phyloP scores from a whole-genome alignment of 2,329 filamentous ascomycete genomes.

The Pseudocercospora fuligena region DNA sequence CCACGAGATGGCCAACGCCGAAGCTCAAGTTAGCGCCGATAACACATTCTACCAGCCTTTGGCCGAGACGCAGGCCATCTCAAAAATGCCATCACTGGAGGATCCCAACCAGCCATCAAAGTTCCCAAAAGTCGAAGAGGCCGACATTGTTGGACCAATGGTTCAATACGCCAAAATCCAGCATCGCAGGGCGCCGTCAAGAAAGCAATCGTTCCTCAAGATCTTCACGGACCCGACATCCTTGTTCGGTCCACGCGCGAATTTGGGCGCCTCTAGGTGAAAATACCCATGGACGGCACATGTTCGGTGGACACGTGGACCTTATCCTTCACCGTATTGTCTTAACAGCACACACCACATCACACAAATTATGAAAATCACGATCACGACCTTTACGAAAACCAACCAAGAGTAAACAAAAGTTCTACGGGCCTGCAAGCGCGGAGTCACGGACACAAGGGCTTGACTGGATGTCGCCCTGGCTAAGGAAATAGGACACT shows the following conservation, averaged over 20 bases:
- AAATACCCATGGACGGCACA: not conserved
- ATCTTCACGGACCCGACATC: constrained; percentile 42
- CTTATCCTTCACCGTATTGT: constrained; percentile 7
- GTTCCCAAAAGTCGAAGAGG: constrained; percentile 84
- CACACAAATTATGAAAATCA: constrained; percentile 13
- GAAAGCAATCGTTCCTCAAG: constrained; percentile 39
- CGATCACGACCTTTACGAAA: constrained; percentile 18
- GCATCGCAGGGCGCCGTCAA: constrained; percentile 34
- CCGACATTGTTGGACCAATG: constrained; percentile 95
- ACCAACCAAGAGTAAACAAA: constrained; percentile 18
- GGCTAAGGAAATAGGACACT: not conserved
- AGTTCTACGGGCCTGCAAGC: constrained; percentile 20
- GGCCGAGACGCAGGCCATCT: constrained; percentile 59
- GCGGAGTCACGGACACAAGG: constrained; percentile 15
- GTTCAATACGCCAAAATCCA: constrained; percentile 53
- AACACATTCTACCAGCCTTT: constrained; percentile 46
- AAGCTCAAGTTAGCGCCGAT: constrained; percentile 44
- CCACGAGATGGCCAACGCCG: constrained; percentile 64
- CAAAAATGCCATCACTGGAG: constrained; percentile 70
- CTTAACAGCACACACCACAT: constrained; percentile 4
- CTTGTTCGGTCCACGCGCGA: constrained; percentile 31
- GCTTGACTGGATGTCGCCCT: constrained; percentile 7
- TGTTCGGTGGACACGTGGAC: constrained; percentile 2
- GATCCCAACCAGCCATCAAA: constrained; percentile 73
- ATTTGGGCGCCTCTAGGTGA: constrained; percentile 28